Evolutionary conservation across 768 basidiomycete genomes (phyloP), one percentile per base, ranked within the genome.

Genomic region (Coprinellus micaceus): DNA sequence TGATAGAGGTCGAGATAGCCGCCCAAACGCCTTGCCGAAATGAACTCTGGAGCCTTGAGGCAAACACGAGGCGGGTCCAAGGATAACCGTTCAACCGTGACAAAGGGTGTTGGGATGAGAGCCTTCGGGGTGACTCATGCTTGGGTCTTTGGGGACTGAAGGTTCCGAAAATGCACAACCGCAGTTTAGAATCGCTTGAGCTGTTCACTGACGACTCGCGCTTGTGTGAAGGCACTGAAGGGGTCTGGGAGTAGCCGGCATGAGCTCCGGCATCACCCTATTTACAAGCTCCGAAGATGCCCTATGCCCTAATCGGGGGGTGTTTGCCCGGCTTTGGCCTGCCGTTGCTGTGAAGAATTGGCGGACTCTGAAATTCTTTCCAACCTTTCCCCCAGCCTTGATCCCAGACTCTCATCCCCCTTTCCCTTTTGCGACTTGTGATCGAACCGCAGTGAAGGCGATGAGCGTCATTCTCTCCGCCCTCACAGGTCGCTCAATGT

Each of bases 391-490:
- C 40, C 40, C 40, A 43, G 40, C 6, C 40, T 19, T 17, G n/a
- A 15, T 21, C 40, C 40, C 40, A 43, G 40, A 5, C 40, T 17
- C 40, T 43, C 36, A 9, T 37, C 17, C 9, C 36, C 9, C 36
- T 37, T 17, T 17, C 36, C 33, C 30, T 21, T 46, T 46, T n/a
- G n/a, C n/a, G n/a, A n/a, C n/a, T n/a, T n/a, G n/a, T n/a, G n/a
- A n/a, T n/a, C 25, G 47, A 48, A 29, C 26, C 21, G 21, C 47
- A 15, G 25, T 48, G 26, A 25, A 26, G 19, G 28, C 47, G 47
- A 69, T 71, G 70, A 69, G 67, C 66, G 60, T 72, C 67, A 66
- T 69, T 58, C 66, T 72, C 60, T 71, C 73, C 15, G 60, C 70
- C 58, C 66, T 67, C 63, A 66, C 69, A 41, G 63, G 69, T 53